Conservation (phyloP, 208 protist genomes). For the Leishmania turanica region DNA sequence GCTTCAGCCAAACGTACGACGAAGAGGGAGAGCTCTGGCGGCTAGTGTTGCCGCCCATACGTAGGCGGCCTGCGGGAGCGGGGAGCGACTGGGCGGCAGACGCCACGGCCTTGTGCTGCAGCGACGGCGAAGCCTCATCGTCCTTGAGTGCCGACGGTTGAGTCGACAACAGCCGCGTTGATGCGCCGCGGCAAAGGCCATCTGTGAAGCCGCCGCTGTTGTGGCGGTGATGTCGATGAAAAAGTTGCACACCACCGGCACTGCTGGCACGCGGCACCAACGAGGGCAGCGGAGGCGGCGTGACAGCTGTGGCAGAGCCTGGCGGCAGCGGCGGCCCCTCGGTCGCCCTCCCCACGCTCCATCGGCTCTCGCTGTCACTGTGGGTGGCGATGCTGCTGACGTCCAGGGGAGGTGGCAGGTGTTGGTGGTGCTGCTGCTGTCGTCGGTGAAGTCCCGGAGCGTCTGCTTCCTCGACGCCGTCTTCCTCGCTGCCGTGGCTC, state of each 20-base stretch:
- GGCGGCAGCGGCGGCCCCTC: background rate
- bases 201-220: background rate
- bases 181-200: background rate
- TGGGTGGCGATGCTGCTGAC: background rate
- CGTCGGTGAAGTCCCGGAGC: background rate
- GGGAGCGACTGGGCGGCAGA: background rate
- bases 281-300: background rate
- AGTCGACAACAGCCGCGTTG: background rate
- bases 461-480: background rate
- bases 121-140: background rate
- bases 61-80: slow-evolving; percentile 14
- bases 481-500: background rate
- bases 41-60: slow-evolving; percentile 26
- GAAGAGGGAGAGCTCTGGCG: slow-evolving; percentile 12
- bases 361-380: background rate
- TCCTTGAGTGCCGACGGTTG: background rate
- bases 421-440: background rate
- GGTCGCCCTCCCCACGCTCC: background rate
- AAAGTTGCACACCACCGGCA: background rate
- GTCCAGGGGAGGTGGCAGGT: background rate
- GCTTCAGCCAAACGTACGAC: slow-evolving; percentile 20
- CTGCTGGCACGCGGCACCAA: background rate
- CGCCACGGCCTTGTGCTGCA: background rate
- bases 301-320: background rate
- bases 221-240: background rate